A percentile compares a stretch with the other conserved stretches of the same genome.
Evolutionary conservation across 192 early-diverging fungal species (phyloP).

Genomic region (Rhizophagus clarus): DNA sequence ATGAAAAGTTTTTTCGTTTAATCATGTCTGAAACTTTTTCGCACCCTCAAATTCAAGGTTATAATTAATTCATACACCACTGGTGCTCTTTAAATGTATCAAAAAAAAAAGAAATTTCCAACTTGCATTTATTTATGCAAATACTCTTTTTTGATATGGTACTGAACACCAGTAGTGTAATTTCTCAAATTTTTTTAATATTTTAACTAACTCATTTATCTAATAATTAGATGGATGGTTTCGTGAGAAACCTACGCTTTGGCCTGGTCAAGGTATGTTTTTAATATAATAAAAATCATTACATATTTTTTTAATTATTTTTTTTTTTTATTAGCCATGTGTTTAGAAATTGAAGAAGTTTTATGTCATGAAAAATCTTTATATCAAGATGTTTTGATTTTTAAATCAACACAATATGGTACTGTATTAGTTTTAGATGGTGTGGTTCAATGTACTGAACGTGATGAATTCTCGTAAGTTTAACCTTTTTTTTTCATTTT

Average conservation of each 20-base stretch:
- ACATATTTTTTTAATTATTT: not conserved
- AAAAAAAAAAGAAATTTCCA: no score
- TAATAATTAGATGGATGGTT: conserved; percentile 85
- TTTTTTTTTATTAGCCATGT: conserved; percentile 70
- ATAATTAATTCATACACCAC: no score
- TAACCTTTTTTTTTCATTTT: not conserved
- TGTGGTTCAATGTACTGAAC: conserved; percentile 97
- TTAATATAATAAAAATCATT: not conserved
- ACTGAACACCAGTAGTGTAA: no score
- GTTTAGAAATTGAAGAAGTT: conserved; percentile 92
- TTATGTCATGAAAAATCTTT: conserved; percentile 93
- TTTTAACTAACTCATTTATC: not conserved
- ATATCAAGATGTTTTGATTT: conserved; percentile 98
- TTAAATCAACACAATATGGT: conserved; percentile 92
- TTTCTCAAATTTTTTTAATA: not conserved
- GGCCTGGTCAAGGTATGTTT: conserved; percentile 92
- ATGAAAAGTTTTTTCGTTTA: not conserved
- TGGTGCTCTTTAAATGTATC: no score
- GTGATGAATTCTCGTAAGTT: conserved; percentile 95
- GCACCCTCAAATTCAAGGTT: conserved; percentile 19
- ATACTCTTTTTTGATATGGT: no score
- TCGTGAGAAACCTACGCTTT: conserved; percentile 89
- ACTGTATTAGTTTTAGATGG: conserved; percentile 98
- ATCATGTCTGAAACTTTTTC: not conserved
- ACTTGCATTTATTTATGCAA: no score